phyloP scores from a whole-genome alignment of 768 basidiomycete genomes.

The Megacollybia marginata region DNA sequence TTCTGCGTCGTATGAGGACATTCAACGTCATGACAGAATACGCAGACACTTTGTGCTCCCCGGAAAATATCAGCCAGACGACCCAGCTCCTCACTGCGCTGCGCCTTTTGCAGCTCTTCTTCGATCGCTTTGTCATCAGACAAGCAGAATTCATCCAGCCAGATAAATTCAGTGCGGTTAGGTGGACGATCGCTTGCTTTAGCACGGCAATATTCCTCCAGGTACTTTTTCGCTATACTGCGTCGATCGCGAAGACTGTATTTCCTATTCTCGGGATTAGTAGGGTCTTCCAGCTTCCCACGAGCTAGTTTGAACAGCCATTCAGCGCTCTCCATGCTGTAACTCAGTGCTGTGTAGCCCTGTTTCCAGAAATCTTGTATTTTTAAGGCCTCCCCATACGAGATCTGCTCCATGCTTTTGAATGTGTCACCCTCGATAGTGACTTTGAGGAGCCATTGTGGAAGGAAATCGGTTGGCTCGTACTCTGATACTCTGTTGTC shows the following conservation, averaged over 20 bases:
- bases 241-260: background rate
- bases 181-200: background rate
- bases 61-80: slow-evolving; percentile 7
- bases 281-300: background rate
- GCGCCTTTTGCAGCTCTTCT: background rate
- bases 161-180: background rate
- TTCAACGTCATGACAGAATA: slow-evolving; percentile 3
- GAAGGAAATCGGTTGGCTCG: background rate
- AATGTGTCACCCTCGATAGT: background rate
- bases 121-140: background rate
- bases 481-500: background rate
- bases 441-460: background rate
- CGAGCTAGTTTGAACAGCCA: background rate
- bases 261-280: background rate
- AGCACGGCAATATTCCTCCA: background rate
- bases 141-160: background rate
- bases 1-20: background rate
- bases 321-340: background rate
- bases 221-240: background rate
- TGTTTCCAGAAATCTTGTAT: background rate
- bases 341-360: background rate
- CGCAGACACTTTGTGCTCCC: slow-evolving; percentile 2
- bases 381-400: background rate
- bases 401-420: background rate
- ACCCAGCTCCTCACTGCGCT: slow-evolving; percentile 1